These are phyloP conservation scores for Aspergillus sp. DNA, from an alignment of 2,329 filamentous ascomycete genomes.

Conservation along the genomic window DNA sequence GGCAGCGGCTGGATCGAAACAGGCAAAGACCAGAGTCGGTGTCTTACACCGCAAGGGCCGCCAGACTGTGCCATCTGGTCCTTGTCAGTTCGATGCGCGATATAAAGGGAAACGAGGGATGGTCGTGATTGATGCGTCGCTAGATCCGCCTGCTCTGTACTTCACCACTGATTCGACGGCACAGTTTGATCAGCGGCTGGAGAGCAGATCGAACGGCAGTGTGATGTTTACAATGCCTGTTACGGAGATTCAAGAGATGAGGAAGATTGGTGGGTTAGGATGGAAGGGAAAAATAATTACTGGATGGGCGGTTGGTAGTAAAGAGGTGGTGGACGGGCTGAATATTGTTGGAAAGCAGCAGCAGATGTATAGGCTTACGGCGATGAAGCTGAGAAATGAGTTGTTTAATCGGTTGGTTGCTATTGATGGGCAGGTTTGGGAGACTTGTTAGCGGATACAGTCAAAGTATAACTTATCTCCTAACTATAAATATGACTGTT, in stretches of 20 bases:
- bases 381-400: constrained; percentile 68
- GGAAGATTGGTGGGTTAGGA: neutral
- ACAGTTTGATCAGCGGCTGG: constrained; percentile 41
- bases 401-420: constrained; percentile 74
- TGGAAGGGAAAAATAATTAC: neutral
- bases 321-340: constrained; percentile 1
- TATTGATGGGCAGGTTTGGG: constrained; percentile 80
- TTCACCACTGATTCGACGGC: constrained; percentile 50
- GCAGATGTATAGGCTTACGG: constrained; percentile 52
- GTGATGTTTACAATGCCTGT: constrained; percentile 59
- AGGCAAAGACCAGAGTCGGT: constrained; percentile 67
- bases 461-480: neutral
- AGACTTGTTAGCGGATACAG: constrained; percentile 54
- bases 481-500: too few relatives aligned
- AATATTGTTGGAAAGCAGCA: neutral
- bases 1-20: constrained; percentile 55
- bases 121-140: constrained; percentile 53
- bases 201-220: constrained; percentile 43
- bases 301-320: neutral
- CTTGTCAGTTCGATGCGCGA: constrained; percentile 67
- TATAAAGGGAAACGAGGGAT: constrained; percentile 67
- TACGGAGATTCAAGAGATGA: neutral
- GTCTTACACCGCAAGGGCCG: constrained; percentile 52
- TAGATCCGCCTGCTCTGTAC: constrained; percentile 43
- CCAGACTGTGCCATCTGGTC: constrained; percentile 50